Conservation (phyloP, 192 early-diverging fungal genomes). For the Mycoemilia scoparia region DNA sequence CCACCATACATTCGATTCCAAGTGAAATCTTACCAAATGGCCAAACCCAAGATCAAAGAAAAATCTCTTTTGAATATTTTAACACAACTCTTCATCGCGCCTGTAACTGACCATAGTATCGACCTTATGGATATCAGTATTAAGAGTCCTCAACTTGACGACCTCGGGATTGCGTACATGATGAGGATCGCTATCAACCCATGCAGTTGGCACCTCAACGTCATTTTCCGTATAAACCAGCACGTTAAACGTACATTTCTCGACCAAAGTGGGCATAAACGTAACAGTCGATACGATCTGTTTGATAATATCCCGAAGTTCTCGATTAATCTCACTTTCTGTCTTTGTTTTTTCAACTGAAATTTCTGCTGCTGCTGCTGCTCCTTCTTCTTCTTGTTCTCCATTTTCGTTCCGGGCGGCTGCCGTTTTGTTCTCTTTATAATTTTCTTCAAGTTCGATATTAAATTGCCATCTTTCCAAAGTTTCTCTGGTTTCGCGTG, state of each 20-base stretch:
- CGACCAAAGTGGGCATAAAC: conserved; percentile 75
- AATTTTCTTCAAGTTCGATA: conserved; percentile 45
- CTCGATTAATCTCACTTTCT: conserved; percentile 42
- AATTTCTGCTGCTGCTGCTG: conserved; percentile 7
- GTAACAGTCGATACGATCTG: conserved; percentile 82
- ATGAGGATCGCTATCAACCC: conserved; percentile 66
- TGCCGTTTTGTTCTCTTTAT: not conserved
- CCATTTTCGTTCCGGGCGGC: conserved; percentile 4
- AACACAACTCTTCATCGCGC: conserved; percentile 35
- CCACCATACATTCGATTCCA: too few species aligned
- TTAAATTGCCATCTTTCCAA: conserved; percentile 94
- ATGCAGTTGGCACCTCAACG: conserved; percentile 66
- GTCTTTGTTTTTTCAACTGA: conserved; percentile 19
- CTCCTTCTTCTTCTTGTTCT: conserved; percentile 14
- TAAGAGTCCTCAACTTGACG: conserved; percentile 64
- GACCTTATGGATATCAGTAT: conserved; percentile 66
- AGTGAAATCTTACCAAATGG: too few species aligned
- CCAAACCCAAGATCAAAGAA: too few species aligned
- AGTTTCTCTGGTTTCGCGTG: conserved; percentile 63
- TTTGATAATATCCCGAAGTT: conserved; percentile 79
- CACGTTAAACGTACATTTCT: conserved; percentile 84
- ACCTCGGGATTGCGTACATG: conserved; percentile 75
- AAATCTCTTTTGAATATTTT: too few species aligned
- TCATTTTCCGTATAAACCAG: conserved; percentile 75
- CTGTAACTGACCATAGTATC: conserved; percentile 77